A percentile compares a stretch with the other conserved stretches of the same genome.
Evolutionary conservation across 805 yeast species (phyloP).

Genomic region (Kuraishia capsulata): DNA sequence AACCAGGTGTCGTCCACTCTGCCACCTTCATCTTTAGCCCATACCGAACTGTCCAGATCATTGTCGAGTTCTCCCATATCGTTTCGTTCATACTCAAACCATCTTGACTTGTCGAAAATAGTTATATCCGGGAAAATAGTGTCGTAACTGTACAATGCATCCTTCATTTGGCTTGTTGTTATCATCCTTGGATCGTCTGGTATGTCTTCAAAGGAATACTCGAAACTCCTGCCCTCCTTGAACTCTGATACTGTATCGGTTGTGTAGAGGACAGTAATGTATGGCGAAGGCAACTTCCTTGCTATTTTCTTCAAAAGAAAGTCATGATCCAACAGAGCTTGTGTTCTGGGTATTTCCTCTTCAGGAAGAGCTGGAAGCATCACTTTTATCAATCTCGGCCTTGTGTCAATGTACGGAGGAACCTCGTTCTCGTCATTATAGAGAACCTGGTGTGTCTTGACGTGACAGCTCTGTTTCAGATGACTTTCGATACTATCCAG

Average conservation of each 20-base stretch:
- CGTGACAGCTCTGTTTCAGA: conserved; percentile 41
- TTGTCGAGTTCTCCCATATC: conserved; percentile 24
- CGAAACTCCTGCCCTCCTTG: conserved; percentile 9
- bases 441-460: conserved; percentile 30
- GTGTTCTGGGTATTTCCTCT: conserved; percentile 15
- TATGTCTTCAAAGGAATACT: conserved; percentile 15
- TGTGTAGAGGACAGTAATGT: conserved; percentile 51
- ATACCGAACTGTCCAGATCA: conserved; percentile 24
- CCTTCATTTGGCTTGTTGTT: conserved; percentile 20
- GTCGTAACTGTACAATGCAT: conserved; percentile 17
- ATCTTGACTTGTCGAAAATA: conserved; percentile 36
- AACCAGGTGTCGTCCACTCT: conserved; percentile 21
- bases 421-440: conserved; percentile 32
- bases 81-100: conserved; percentile 47
- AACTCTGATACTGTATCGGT: conserved; percentile 21
- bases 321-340: conserved; percentile 17
- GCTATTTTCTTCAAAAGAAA: conserved; percentile 38
- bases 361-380: conserved; percentile 43
- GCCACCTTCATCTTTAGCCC: conserved; percentile 15
- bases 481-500: conserved; percentile 30
- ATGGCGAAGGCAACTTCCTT: conserved; percentile 71
- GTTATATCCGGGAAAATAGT: conserved; percentile 49
- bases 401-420: conserved; percentile 51
- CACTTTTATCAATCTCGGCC: conserved; percentile 53
- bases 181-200: conserved; percentile 22